These are phyloP conservation scores for Ascochyta lentis DNA, from an alignment of 2,329 filamentous ascomycete species.

Conservation along the genomic window DNA sequence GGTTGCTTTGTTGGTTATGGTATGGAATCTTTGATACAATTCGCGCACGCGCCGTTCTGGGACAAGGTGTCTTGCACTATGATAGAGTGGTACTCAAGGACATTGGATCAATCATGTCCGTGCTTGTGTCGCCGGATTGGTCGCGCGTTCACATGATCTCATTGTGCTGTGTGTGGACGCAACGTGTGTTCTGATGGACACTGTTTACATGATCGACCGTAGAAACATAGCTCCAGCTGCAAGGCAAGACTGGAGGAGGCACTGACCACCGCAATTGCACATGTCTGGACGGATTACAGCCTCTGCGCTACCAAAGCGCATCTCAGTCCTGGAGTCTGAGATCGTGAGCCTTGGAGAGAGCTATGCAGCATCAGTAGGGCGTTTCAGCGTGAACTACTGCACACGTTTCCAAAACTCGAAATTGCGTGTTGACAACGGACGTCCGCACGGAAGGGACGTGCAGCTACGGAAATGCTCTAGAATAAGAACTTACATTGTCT, in stretches of 20 bases:
- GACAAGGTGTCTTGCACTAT: background rate
- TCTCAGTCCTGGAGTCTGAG: background rate
- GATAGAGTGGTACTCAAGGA: background rate
- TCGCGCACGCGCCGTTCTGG: background rate
- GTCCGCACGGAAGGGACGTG: slow-evolving; percentile 13
- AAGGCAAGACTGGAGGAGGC: background rate
- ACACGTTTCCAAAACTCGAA: slow-evolving; percentile 12
- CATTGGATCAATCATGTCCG: background rate
- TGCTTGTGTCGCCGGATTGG: background rate
- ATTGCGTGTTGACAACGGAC: slow-evolving; percentile 1
- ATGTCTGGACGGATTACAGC: background rate
- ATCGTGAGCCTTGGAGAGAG: background rate
- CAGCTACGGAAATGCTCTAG: slow-evolving; percentile 12
- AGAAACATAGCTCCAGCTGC: background rate
- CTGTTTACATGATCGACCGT: background rate
- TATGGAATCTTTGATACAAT: no score
- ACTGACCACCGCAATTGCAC: background rate
- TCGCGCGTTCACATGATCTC: background rate
- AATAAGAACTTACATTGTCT: slow-evolving; percentile 16
- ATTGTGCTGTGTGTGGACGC: background rate
- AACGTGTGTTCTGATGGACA: background rate
- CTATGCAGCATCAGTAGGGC: background rate
- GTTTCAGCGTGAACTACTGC: slow-evolving; percentile 10
- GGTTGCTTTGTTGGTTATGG: no score
- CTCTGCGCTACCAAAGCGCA: background rate